Conservation (phyloP, 805 yeast species). For the Candida nonsorbophila region DNA sequence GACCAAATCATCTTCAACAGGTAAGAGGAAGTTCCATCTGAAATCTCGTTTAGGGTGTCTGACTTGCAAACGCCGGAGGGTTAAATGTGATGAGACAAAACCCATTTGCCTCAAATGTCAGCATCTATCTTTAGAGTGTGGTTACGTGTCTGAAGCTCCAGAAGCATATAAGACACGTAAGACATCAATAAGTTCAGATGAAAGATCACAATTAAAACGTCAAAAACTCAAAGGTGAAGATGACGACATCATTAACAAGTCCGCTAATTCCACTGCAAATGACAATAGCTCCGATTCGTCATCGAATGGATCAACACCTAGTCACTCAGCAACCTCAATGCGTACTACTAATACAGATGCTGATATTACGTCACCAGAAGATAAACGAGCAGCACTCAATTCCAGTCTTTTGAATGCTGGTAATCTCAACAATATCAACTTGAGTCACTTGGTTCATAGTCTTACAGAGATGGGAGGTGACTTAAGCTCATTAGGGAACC, state of each 20-base stretch:
- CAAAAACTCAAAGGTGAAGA: no score
- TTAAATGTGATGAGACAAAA: conserved; percentile 85
- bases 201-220: no score
- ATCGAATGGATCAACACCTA: no score
- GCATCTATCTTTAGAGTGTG: conserved; percentile 74
- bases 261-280: no score
- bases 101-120: conserved; percentile 78
- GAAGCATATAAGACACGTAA: conserved; percentile 4
- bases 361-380: no score
- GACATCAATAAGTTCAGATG: no score
- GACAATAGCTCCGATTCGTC: no score
- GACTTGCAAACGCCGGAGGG: conserved; percentile 84
- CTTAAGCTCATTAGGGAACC: conserved; percentile 27
- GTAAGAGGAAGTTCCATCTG: conserved; percentile 82
- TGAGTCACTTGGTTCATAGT: conserved; percentile 38
- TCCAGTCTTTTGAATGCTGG: conserved; percentile 25
- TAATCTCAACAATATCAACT: conserved; percentile 35
- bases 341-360: conserved; percentile 6
- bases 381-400: no score
- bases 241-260: no score
- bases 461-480: conserved; percentile 31
- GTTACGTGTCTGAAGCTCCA: conserved; percentile 36
- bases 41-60: conserved; percentile 87
- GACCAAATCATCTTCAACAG: conserved; percentile 34
- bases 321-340: conserved; percentile 12